Evolutionary conservation across 495 filamentous ascomycete genomes (phyloP), one percentile per base, ranked within the genome.

Genomic region (Penicillium angulare): DNA sequence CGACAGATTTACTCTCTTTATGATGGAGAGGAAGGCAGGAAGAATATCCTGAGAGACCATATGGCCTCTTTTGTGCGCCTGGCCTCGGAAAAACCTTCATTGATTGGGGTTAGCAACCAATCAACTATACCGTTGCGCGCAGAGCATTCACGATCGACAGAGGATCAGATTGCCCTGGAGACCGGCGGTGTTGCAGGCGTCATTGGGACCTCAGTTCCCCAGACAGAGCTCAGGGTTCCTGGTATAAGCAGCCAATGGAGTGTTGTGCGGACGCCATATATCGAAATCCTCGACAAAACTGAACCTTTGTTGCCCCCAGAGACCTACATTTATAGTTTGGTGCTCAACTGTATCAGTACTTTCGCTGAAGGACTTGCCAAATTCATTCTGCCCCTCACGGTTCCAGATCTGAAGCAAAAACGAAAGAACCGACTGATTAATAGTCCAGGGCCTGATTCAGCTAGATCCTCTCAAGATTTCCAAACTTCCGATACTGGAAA

Each of bases 161-260:
- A 81, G 36, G 92, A 97, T 48, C 90, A 93, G 63, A 87, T 87
- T 7, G 85, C 90, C 55, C 73, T 96, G 2, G 92, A 97, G 67
- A 87, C 89, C 13, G 89, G 87, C 29, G 92, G 90, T 9, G 83
- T 96, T 36, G 83, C 89, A 18, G 93, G 93, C 20, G 89, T 95
- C 22, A 92, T 97, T 64, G 85, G 86, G 35, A 80, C 87, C 34
- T 79, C 86, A 23, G 86, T 89, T n/a, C 69, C 79, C 10, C 75
- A 81, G 4, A 81, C 79, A 31, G 84, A 85, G 17, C 72, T 77
- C 27, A 86, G 80, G 54, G 81, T 81, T 0, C 64, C 77, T 35
- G 93, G 89, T 5, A 89, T 98, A 57, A 95, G 90, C 66, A 82
- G 73, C 22, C 86, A 92, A 57, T 97, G 90, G 92, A 97, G 95